Base-by-base conservation (phyloP, 169 alveolate genomes). In the Plasmodium relictum region DNA sequence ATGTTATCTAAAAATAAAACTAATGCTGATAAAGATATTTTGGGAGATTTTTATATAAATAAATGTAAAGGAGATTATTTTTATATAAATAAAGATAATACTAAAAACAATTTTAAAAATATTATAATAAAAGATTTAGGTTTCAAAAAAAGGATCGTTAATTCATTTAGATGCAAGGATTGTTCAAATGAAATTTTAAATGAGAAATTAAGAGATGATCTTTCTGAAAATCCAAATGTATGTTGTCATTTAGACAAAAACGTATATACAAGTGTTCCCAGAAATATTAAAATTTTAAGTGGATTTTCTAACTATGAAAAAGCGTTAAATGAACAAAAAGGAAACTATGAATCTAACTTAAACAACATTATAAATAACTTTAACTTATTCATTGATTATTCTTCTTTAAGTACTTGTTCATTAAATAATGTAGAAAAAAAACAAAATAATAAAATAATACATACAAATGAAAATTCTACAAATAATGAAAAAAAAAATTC, bases 231-330 rank as follows among this genome's bases (percentile, higher is more conserved):
- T 39, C 44, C 76, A 5, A 63, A 62, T 7, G 63, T 74, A 6
- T 62, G 18, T 50, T 74, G 74, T 41, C 74, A 74, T 62, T 48
- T 74, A 39, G 63, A 63, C 31, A 74, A 74, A 41, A 62, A 74
- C 31, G 18, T 59, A 26, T 16, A 73, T 31, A 73, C 39, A 22
- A 54, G 74, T 37, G 24, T 37, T 37, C 26, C 76, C 10, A 41
- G 61, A 37, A 62, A 48, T 48, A 42, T 74, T 6, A 63, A 74
- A 61, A 44, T 18, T 26, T 44, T 74, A 22, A 24, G 58, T 31
- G 63, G 56, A n/a, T 42, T 22, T 14, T 10, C 31, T 12, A 74
- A 50, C 63, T 73, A 62, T 5, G 68, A 74, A 16, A 68, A 62
- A 39, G 68, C 31, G 8, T 18, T 14, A 45, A 58, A 20, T 24